A percentile compares a stretch with the other conserved stretches of the same genome.
Evolutionary conservation across 208 protist species (phyloP).

Genomic region (Trypanosoma congolense): DNA sequence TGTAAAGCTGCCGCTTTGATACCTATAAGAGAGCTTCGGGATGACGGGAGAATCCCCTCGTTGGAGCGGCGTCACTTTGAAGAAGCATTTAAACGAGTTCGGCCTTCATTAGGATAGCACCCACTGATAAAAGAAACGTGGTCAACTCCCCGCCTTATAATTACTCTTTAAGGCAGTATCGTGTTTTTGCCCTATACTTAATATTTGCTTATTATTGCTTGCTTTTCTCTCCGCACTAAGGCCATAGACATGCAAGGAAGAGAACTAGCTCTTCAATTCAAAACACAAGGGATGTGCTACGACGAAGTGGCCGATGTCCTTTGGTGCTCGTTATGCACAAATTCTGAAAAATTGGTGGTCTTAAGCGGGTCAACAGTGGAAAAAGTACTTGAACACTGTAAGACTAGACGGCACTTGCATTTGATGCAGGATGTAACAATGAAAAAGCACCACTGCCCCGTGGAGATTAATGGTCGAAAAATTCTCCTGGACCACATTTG

Average conservation of each 20-base stretch:
- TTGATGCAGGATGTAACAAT: constrained; percentile 24
- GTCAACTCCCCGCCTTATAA: too few species aligned
- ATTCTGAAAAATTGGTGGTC: constrained; percentile 11
- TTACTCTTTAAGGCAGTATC: too few species aligned
- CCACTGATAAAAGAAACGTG: neutral
- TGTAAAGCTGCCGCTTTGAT: constrained; percentile 85
- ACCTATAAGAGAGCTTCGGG: constrained; percentile 58
- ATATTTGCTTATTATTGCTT: too few species aligned
- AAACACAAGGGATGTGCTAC: constrained; percentile 29
- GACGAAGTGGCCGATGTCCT: constrained; percentile 16
- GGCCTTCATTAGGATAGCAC: constrained; percentile 29
- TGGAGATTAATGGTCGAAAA: constrained; percentile 54
- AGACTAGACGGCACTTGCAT: constrained; percentile 44
- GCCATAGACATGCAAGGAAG: too few species aligned
- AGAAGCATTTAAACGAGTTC: constrained; percentile 63
- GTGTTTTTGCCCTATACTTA: too few species aligned
- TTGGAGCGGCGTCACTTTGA: constrained; percentile 69
- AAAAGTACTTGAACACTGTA: constrained; percentile 53
- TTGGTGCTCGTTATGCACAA: constrained; percentile 38
- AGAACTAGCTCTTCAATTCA: constrained; percentile 27
- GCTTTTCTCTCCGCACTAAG: too few species aligned
- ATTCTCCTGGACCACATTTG: constrained; percentile 80
- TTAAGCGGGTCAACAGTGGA: constrained; percentile 15
- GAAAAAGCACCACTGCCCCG: constrained; percentile 53
- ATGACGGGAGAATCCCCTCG: constrained; percentile 30